phyloP scores from a whole-genome alignment of 352 stramenopile species.

The Paralagenidium karlingii region DNA sequence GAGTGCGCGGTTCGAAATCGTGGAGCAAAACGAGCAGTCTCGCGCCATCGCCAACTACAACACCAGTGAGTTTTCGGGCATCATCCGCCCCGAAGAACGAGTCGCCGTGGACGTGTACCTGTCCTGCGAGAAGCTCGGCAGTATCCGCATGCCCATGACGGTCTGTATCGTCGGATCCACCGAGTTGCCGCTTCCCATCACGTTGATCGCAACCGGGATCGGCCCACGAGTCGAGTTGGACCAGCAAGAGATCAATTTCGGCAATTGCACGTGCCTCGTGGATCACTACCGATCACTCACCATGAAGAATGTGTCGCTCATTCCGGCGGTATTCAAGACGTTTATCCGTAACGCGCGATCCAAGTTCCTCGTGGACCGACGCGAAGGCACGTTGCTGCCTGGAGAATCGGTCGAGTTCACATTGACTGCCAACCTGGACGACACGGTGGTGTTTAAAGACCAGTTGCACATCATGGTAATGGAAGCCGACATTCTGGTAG shows the following conservation, averaged over 20 bases:
- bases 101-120: conserved; percentile 72
- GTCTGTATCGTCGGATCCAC: conserved; percentile 77
- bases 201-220: conserved; percentile 65
- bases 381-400: conserved; percentile 79
- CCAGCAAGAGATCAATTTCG: conserved; percentile 78
- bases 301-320: conserved; percentile 85
- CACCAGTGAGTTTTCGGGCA: conserved; percentile 38
- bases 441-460: conserved; percentile 87
- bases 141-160: conserved; percentile 82
- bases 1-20: conserved; percentile 79
- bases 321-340: conserved; percentile 85
- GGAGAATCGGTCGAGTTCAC: conserved; percentile 56
- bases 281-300: conserved; percentile 56
- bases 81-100: conserved; percentile 40
- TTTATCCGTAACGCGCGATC: conserved; percentile 88
- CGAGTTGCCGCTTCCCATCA: conserved; percentile 82
- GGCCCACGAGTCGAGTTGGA: conserved; percentile 83
- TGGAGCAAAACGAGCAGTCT: conserved; percentile 83
- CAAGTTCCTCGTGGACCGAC: conserved; percentile 85
- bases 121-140: conserved; percentile 83
- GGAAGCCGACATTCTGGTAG: conserved; percentile 83
- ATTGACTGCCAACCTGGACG: conserved; percentile 88
- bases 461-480: conserved; percentile 88
- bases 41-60: conserved; percentile 71
- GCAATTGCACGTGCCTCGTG: conserved; percentile 82